Base-by-base conservation (phyloP, 306 rosid species). In the Echinosophora koreensis region DNA sequence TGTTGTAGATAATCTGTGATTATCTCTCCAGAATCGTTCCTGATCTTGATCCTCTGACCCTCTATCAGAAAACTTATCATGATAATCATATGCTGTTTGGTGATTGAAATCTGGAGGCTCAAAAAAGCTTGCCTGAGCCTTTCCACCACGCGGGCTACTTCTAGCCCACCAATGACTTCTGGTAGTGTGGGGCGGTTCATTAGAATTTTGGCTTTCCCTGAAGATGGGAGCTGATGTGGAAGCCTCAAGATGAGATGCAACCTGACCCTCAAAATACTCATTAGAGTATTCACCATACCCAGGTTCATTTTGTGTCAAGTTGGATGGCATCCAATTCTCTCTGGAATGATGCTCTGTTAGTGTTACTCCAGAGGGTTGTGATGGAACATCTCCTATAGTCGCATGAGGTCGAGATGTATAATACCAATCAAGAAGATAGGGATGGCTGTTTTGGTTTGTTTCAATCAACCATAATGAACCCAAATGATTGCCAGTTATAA, bases 121-220 rank as follows among this genome's bases (percentile, higher is more conserved):
- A 13, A 88, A 82, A 77, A 95, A 90, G 85, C 99, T 95, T 44
- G 91, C 68, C 72, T 84, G 90, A 68, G 79, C 80, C 16, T 76
- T 88, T 61, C 34, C 84, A 42, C 62, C 66, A 13, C 14, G 83
- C 0, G 62, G 75, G n/a, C 27, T 60, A 59, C 83, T 87, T 82
- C 97, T 88, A 55, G 76, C 94, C 99, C 99, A 95, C 97, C 99
- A 95, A 64, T 71, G 91, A 51, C 90, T 88, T 81, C 74, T 61
- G 39, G 59, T 61, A 56, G 85, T 49, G 35, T 42, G 80, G 27
- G 77, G 46, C 17, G 15, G 50, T 71, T 73, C 84, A 18, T 65
- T 81, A 4, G 37, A 34, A 11, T 59, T 85, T 51, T 47, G 64
- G 77, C 88, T 83, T 63, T 85, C 94, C 52, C 78, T 78, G 80